Percentiles rank a stretch among this genome's conserved stretches.
These are phyloP conservation scores for Blastocladiella emersonii DNA, from an alignment of 371 early-diverging fungal species.

Conservation along the genomic window DNA sequence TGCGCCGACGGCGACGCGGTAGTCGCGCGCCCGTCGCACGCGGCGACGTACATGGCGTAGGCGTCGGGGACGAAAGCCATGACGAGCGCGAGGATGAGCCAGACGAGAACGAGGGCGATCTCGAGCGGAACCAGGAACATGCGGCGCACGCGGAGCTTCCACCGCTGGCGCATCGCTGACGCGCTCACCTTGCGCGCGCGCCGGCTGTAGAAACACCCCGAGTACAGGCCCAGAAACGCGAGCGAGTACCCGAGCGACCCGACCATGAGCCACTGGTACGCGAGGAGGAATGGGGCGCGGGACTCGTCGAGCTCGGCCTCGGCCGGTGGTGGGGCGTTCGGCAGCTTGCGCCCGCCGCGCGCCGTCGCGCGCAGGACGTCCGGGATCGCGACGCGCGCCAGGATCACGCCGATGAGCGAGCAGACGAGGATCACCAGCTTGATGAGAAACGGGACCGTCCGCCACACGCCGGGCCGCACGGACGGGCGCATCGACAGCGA, in stretches of 20 bases:
- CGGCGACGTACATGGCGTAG: background rate
- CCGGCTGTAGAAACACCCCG: background rate
- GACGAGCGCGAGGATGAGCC: background rate
- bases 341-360: too few relatives aligned
- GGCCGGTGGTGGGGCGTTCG: background rate
- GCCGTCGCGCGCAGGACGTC: too few relatives aligned
- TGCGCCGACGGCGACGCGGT: background rate
- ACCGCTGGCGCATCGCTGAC: background rate
- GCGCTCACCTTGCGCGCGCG: background rate
- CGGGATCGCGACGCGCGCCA: background rate
- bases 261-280: background rate
- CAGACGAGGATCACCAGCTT: background rate
- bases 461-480: background rate
- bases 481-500: background rate
- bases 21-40: background rate
- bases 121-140: background rate
- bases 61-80: background rate
- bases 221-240: background rate
- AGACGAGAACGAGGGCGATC: background rate
- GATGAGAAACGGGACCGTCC: background rate
- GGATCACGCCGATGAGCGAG: background rate
- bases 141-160: background rate
- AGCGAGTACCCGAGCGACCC: background rate
- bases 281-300: background rate
- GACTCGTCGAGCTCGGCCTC: background rate